Evolutionary conservation across 257 asterid genomes (phyloP), one percentile per base, ranked within the genome.

Genomic region (Parsonsia alboflavescens): DNA sequence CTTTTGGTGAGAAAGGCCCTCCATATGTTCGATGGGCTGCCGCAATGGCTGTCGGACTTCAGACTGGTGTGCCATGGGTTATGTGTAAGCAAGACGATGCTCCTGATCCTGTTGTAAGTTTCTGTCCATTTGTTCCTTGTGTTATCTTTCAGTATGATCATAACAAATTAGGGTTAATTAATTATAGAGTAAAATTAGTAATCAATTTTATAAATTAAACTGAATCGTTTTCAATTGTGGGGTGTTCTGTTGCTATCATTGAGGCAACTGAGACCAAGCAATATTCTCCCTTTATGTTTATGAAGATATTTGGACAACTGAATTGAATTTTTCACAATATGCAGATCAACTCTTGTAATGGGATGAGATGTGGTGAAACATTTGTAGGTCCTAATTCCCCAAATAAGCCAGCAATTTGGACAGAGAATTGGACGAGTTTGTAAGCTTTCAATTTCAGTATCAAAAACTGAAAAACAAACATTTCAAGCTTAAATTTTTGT

Each of bases 21-120:
- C 71, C 89, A 6, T 93, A 93, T 52, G 97, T 93, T n/a, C 73
- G 10, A 0, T 93, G 98, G 98, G 98, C 97, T 0, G 97, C 98
- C 10, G 62, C 70, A 21, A 89, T 93, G 97, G 97, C 97, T 0
- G 90, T 82, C 41, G 95, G 86, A 75, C 93, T 87, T 4, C 15
- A 89, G 0, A 93, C 97, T 1, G 93, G 97, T 4, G 97, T 90
- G 10, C 98, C 98, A 12, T 93, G 98, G 98, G 82, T 80, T 3
- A 93, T 93, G 98, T 93, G 98, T 88, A 93, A 93, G 83, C 98
- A 93, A 82, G 89, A 88, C 44, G 93, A 93, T 41, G 98, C 97
- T 74, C 98, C 98, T 11, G 89, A 85, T 79, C 97, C 97, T 0
- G 82, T 93, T 89, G 98, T 93, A 84, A 73, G 50, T 69, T 1